Percentiles rank a stretch among this genome's conserved stretches.
These are phyloP conservation scores for Onygenales sp. DNA, from an alignment of 2,329 filamentous ascomycete genomes.

Conservation along the genomic window DNA sequence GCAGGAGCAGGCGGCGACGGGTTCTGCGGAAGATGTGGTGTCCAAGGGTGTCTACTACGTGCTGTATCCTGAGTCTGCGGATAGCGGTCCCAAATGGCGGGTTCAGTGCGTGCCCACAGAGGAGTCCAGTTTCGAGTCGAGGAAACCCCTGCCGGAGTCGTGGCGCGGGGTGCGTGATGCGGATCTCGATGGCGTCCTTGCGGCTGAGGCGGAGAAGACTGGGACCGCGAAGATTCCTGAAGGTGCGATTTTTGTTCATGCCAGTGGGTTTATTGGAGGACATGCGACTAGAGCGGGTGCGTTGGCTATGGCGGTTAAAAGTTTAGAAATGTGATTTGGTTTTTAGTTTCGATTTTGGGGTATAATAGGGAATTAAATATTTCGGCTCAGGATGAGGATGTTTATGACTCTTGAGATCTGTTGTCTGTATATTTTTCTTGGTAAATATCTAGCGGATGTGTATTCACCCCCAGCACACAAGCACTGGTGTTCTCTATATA, in stretches of 20 bases:
- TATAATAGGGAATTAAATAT: neutral
- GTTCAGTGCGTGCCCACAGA: slow-evolving; percentile 83
- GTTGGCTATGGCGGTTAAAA: slow-evolving; percentile 62
- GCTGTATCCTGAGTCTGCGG: slow-evolving; percentile 75
- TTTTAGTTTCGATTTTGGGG: neutral
- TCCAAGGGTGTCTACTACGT: slow-evolving; percentile 65
- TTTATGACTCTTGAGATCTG: too few relatives aligned
- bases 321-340: slow-evolving; percentile 18
- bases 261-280: slow-evolving; percentile 90
- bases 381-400: neutral
- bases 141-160: slow-evolving; percentile 79
- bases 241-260: slow-evolving; percentile 83
- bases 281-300: slow-evolving; percentile 87
- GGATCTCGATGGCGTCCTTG: slow-evolving; percentile 57
- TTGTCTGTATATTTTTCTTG: too few relatives aligned
- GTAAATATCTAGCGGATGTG: too few relatives aligned
- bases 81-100: slow-evolving; percentile 74
- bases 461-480: too few relatives aligned
- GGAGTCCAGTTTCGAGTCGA: slow-evolving; percentile 80
- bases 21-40: slow-evolving; percentile 17
- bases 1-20: slow-evolving; percentile 35
- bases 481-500: too few relatives aligned
- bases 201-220: slow-evolving; percentile 27
- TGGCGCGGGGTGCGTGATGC: slow-evolving; percentile 90
- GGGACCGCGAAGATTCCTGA: slow-evolving; percentile 30